Base-by-base conservation (phyloP, 495 filamentous ascomycete species). In the Neurospora sp. region DNA sequence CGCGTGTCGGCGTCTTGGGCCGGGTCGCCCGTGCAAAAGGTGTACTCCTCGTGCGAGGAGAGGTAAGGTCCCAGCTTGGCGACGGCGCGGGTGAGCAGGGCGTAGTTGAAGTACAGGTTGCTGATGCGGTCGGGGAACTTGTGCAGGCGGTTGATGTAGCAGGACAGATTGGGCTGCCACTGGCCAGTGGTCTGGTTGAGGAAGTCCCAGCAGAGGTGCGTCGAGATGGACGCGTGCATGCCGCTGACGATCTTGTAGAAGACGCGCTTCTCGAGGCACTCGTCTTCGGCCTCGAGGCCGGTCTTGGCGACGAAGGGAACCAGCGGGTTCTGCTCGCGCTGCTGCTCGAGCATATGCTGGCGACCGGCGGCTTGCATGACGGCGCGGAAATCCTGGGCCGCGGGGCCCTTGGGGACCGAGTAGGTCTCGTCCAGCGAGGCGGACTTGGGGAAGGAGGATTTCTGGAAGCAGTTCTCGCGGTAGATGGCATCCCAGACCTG, bases 61-160 rank as follows among this genome's bases (percentile, higher is more conserved):
- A 98, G 85, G 77, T 96, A 91, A 37, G 92, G 92, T 31, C 90
- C 92, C n/a, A 98, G 89, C 82, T 99, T 99, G 27, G 91, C 90
- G 71, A 97, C 87, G 23, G 96, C 96, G 75, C 96, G 93, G 9
- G 94, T 90, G 27, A 99, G 86, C 39, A 99, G 87, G 0, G 96
- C 96, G 80, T 97, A 99, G 87, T 99, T 97, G 86, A 99, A 99
- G 84, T 98, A 99, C 73, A 98, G 88, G 81, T 99, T 99, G 72
- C 95, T 95, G 79, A 98, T 91, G 71, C 94, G 92, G 75, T 99
- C 96, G 0, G 95, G 94, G 77, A 93, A 89, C 9, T 86, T 85
- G 78, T 96, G 91, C 20, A 99, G 88, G 14, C 96, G 91, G 23
- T 90, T 85, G 80, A 92, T 90, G 87, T 96, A 99, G 86, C 96